Conservation (phyloP, 345 rosid species). For the Ceriops decandra region DNA sequence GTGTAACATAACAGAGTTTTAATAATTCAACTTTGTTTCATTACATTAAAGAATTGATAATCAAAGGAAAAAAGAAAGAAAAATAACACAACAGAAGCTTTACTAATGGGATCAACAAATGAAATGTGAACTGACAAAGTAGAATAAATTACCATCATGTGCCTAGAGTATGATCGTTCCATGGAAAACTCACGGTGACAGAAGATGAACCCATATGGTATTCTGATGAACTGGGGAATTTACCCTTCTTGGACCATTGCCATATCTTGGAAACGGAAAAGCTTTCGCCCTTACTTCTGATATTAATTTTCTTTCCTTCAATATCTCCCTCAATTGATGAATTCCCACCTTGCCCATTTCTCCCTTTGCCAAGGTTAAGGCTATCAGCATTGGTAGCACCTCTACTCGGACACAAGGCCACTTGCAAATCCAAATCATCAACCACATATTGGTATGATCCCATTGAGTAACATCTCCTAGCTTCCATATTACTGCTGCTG, state of each 20-base stretch:
- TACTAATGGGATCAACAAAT: slow-evolving; percentile 25
- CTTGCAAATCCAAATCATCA: slow-evolving; percentile 61
- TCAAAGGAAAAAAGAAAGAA: slow-evolving; percentile 20
- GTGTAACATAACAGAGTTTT: slow-evolving; percentile 5
- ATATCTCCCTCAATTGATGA: slow-evolving; percentile 39
- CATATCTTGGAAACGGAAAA: slow-evolving; percentile 90
- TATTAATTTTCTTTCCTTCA: slow-evolving; percentile 75
- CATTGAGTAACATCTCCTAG: slow-evolving; percentile 47
- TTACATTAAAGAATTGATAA: slow-evolving; percentile 16
- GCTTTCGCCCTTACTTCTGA: slow-evolving; percentile 83
- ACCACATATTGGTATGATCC: slow-evolving; percentile 60
- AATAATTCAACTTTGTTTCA: slow-evolving; percentile 4
- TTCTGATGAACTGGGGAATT: slow-evolving; percentile 41
- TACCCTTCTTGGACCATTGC: slow-evolving; percentile 84
- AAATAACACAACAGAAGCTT: slow-evolving; percentile 13
- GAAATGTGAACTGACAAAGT: slow-evolving; percentile 9
- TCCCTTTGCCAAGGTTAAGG: slow-evolving; percentile 12
- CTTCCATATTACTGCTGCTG: slow-evolving; percentile 60
- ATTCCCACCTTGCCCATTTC: slow-evolving; percentile 37
- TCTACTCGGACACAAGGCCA: slow-evolving; percentile 43
- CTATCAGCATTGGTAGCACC: slow-evolving; percentile 2
- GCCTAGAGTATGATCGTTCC: slow-evolving; percentile 37
- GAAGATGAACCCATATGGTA: slow-evolving; percentile 31
- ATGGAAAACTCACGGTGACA: slow-evolving; percentile 29
- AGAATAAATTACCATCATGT: slow-evolving; percentile 41